Evolutionary conservation across 1,284 basidiomycete genomes (phyloP).

Genomic region (Cystobasidiaceae sp.): DNA sequence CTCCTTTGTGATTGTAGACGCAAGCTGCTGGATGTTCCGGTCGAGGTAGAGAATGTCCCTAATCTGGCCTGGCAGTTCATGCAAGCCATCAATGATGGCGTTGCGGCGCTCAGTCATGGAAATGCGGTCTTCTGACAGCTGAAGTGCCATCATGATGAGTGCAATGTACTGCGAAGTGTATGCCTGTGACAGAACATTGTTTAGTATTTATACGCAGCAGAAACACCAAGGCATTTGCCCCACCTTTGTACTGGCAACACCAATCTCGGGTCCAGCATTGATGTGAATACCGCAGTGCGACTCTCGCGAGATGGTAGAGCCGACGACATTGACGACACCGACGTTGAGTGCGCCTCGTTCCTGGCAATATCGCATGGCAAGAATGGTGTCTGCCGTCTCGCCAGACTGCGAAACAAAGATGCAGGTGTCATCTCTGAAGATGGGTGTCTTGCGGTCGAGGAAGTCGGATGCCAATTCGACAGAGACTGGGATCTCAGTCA

Average conservation of each 20-base stretch:
- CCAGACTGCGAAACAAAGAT: constrained; percentile 97
- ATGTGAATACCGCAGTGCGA: constrained; percentile 99
- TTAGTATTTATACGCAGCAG: background rate
- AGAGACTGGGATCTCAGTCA: constrained; percentile 97
- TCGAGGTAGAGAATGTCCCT: constrained; percentile 80
- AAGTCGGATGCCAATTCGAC: constrained; percentile 98
- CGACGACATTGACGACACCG: constrained; percentile 96
- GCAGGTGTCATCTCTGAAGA: constrained; percentile 98
- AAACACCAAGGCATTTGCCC: constrained; percentile 25
- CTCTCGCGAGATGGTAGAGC: constrained; percentile 95
- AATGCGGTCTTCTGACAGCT: constrained; percentile 93
- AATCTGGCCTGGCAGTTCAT: constrained; percentile 84
- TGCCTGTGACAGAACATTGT: constrained; percentile 54
- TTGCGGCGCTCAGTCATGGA: constrained; percentile 83
- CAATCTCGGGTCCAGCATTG: constrained; percentile 98
- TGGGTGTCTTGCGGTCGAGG: constrained; percentile 96
- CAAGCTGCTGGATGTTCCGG: constrained; percentile 70
- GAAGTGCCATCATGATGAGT: constrained; percentile 94
- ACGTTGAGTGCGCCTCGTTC: constrained; percentile 93
- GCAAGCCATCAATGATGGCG: constrained; percentile 90
- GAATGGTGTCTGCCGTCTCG: constrained; percentile 97
- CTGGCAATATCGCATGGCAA: constrained; percentile 91
- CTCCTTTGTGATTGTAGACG: constrained; percentile 68
- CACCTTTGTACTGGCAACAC: constrained; percentile 99
- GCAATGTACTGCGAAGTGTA: constrained; percentile 99